phyloP scores from a whole-genome alignment of 2,329 filamentous ascomycete species.

The Curvularia hawaiiensis region DNA sequence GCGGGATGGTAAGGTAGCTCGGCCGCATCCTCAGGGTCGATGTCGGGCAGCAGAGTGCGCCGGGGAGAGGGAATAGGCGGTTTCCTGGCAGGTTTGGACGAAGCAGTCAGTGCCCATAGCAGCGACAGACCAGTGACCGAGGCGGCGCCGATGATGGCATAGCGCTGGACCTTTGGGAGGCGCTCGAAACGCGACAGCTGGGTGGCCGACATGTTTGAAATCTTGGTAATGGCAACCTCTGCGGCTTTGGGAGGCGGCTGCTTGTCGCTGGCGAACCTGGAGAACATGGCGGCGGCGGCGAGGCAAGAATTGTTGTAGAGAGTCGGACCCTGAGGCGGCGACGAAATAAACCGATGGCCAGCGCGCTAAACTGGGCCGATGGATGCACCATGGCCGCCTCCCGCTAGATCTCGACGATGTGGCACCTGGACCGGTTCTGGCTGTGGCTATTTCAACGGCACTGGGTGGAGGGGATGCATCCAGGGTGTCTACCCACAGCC shows the following conservation, averaged over 20 bases:
- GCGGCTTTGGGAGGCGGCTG: slow-evolving; percentile 15
- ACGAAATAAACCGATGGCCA: slow-evolving; percentile 24
- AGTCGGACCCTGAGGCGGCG: slow-evolving; percentile 22
- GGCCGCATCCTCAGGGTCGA: slow-evolving; percentile 32
- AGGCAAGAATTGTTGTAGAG: slow-evolving; percentile 26
- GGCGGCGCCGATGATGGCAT: slow-evolving; percentile 29
- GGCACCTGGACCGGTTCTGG: neutral
- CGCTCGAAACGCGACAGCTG: slow-evolving; percentile 25
- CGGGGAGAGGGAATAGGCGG: slow-evolving; percentile 36
- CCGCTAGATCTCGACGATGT: neutral
- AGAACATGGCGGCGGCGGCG: slow-evolving; percentile 9
- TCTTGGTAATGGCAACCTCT: slow-evolving; percentile 15
- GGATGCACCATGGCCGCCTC: slow-evolving; percentile 6
- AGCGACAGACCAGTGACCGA: slow-evolving; percentile 35
- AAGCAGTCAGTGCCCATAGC: slow-evolving; percentile 27
- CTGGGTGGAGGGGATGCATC: neutral
- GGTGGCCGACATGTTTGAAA: slow-evolving; percentile 16
- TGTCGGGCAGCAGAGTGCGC: slow-evolving; percentile 30
- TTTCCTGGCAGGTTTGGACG: slow-evolving; percentile 21
- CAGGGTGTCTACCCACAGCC: neutral
- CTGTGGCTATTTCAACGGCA: neutral
- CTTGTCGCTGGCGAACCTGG: slow-evolving; percentile 29
- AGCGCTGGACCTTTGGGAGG: slow-evolving; percentile 24
- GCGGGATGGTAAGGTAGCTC: slow-evolving; percentile 68
- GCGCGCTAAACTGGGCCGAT: slow-evolving; percentile 18